Base-by-base conservation (phyloP, 169 alveolate species). In the Eimeria falciformis region DNA sequence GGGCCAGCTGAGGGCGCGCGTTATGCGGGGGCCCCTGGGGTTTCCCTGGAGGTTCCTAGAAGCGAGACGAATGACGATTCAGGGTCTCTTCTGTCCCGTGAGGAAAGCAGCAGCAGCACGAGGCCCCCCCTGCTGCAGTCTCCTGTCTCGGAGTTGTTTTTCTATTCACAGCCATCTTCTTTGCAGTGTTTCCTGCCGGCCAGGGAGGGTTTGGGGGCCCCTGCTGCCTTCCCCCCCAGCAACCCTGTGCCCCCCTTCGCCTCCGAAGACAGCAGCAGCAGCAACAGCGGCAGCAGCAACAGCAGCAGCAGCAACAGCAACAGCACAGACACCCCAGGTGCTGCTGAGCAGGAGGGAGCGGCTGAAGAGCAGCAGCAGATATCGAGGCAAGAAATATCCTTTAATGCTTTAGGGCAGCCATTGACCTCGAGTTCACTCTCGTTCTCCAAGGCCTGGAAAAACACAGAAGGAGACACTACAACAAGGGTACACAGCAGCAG, bases 271-370 rank as follows among this genome's bases (percentile, higher is more conserved):
- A 66, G 45, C 78, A 66, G 78, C 78, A 66, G 78, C 78, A 66
- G 78, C 43, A 66, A 46, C 78, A 66, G 43, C 78, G 33, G 43
- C 46, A 66, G 3, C 78, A 7, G 45, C 78, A 7, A 46, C 78
- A 25, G 43, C 78, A 66, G 45, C 78, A 66, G 78, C 78, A 66
- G 78, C 78, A 25, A 46, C 78, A 66, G 45, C 78, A 27, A 6
- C 21, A 46, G 33, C 78, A 50, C 23, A 50, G 18, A 21, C 0
- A 21, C 62, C 62, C 11, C 11, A 12, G 62, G 62, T 21, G 62
- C 62, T 12, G 62, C 11, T 12, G 23, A 50, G 23, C 78, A n/a
- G 78, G 78, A 25, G 5, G 78, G 33, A 12, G 45, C 3, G 78
- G 33, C 47, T 12, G 47, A n/a, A 46, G 33, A 33, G 45, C 47